Base-by-base conservation (phyloP, 1,284 basidiomycete species). In the Ustilago vetiveriae region DNA sequence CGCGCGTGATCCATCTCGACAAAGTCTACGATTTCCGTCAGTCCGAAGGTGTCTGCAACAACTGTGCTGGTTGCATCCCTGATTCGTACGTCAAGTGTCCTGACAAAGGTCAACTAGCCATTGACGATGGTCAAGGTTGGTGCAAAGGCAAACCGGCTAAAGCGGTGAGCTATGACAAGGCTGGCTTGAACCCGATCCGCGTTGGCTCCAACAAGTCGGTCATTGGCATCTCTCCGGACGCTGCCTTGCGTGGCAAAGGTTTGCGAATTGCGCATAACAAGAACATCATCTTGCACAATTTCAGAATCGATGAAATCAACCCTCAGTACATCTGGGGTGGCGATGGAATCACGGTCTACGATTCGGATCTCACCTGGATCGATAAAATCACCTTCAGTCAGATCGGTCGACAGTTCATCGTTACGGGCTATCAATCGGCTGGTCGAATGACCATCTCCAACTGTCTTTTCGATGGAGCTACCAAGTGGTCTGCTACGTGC, bases 251-350 rank as follows among this genome's bases (percentile, higher is more conserved):
- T 3, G 72, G 72, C 2, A 72, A 78, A 8, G 80, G 77, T 0
- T 70, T 74, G 40, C 17, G 37, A 1, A 38, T 74, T 13, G 33
- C 36, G 21, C 43, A 63, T 14, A 14, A 41, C 10, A 51, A 71
- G 30, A 83, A 84, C 49, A 75, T 83, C 36, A 83, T 83, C 53
- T 73, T 83, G 45, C 80, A 83, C 63, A 83, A 81, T 37, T 70
- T 82, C 35, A 51, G 69, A 26, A 80, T 82, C 29, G 72, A 70
- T 17, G 22, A 62, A 13, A 57, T 68, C 50, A 74, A 74, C 35
- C 42, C 66, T 0, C 23, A 43, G 14, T 33, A 7, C 16, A 57
- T 72, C 37, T 72, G 63, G 68, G 76, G 78, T 13, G 79, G 79
- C 19, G 79, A 81, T 37, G 79, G 59, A 13, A 54, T 76, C 32